Evolutionary conservation across 73 alveolate genomes (phyloP).

Genomic region (Stentor coeruleus): DNA sequence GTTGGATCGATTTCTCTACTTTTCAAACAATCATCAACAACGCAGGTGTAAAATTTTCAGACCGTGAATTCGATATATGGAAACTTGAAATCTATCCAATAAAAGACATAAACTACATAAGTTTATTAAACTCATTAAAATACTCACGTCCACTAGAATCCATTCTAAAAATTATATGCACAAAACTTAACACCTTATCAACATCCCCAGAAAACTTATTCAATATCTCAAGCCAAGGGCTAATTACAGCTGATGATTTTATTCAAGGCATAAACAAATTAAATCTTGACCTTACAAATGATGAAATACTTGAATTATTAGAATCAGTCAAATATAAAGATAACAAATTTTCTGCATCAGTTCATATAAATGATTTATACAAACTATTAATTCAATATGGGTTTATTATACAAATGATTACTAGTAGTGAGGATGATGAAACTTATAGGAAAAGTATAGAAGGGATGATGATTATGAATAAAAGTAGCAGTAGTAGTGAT

Average conservation of each 20-base stretch:
- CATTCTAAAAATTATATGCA: too few species aligned
- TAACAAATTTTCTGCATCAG: not conserved
- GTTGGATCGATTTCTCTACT: not conserved
- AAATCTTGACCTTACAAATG: not conserved
- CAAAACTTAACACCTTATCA: not conserved
- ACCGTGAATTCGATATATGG: not conserved
- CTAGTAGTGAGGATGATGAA: constrained; percentile 2
- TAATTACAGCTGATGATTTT: not conserved
- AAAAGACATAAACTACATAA: not conserved
- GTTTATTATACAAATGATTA: not conserved
- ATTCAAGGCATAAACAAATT: not conserved
- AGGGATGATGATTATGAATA: too few species aligned
- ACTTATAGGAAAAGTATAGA: too few species aligned
- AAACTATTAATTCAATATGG: not conserved
- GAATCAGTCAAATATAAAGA: not conserved
- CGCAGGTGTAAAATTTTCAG: not conserved
- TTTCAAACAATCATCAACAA: too few species aligned
- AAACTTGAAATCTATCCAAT: not conserved
- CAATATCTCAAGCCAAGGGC: not conserved
- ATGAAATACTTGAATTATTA: not conserved
- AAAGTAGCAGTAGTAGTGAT: too few species aligned
- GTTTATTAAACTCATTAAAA: not conserved
- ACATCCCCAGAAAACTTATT: not conserved
- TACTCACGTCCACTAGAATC: not conserved
- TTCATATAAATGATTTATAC: not conserved